Percentiles rank a stretch among this genome's conserved stretches.
These are phyloP conservation scores for Sarcodon sp. DNA, from an alignment of 768 basidiomycete genomes.

Conservation along the genomic window DNA sequence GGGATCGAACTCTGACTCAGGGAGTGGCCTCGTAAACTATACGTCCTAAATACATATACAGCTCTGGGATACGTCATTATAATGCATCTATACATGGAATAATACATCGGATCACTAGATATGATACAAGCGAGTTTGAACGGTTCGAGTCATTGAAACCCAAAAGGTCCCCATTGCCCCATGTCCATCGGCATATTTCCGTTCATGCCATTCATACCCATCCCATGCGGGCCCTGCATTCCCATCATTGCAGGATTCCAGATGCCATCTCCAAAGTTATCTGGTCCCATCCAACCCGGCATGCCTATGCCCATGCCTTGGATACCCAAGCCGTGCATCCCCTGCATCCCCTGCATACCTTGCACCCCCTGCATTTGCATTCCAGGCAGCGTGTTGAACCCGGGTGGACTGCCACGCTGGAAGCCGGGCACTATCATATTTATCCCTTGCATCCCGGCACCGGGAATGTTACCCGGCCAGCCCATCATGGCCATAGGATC, in stretches of 20 bases:
- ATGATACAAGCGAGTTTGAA: too few species aligned
- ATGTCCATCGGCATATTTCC: constrained; percentile 9
- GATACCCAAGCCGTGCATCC: constrained; percentile 14
- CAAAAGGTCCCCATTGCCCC: background rate
- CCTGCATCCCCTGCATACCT: constrained; percentile 29
- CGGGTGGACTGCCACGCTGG: constrained; percentile 6
- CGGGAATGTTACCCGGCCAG: constrained; percentile 2
- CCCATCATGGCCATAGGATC: constrained; percentile 19
- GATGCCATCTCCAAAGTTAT: too few species aligned
- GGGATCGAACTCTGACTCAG: constrained; percentile 28
- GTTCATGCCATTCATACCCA: constrained; percentile 19
- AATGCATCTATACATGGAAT: too few species aligned
- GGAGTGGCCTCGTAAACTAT: background rate
- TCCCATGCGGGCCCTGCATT: constrained; percentile 1
- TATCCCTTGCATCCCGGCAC: constrained; percentile 3
- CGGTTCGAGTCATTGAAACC: background rate
- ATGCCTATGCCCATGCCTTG: too few species aligned
- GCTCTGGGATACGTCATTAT: too few species aligned
- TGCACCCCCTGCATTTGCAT: constrained; percentile 12
- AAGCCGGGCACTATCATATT: background rate
- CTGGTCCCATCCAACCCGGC: too few species aligned
- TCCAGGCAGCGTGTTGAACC: constrained; percentile 14
- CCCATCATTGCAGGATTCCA: background rate
- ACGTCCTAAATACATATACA: too few species aligned
- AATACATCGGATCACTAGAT: too few species aligned